These are phyloP conservation scores for Pseudonitzschia delicatissima DNA, from an alignment of 108 stramenopile species.

Conservation along the genomic window DNA sequence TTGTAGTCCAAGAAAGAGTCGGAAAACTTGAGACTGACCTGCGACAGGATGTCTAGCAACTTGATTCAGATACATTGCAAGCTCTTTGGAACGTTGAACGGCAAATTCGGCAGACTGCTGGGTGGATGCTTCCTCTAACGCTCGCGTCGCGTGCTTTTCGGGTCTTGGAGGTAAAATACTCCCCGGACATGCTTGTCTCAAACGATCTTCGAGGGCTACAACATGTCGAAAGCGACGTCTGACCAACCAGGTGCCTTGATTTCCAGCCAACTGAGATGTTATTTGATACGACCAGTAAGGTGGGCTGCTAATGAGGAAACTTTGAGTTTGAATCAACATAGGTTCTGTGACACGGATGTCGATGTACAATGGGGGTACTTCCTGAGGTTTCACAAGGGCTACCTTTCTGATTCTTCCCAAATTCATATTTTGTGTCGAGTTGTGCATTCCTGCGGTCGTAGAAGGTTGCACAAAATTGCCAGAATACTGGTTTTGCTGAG, in stretches of 20 bases:
- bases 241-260: conserved; percentile 56
- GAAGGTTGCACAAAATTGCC: background rate
- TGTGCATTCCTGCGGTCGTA: conserved; percentile 46
- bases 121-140: conserved; percentile 81
- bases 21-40: conserved; percentile 47
- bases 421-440: background rate
- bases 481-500: background rate
- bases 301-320: conserved; percentile 45
- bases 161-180: conserved; percentile 81
- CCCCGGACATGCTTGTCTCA: conserved; percentile 69
- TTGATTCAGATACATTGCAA: conserved; percentile 63
- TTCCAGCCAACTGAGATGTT: conserved; percentile 37
- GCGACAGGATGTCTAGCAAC: conserved; percentile 65
- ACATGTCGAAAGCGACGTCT: conserved; percentile 86
- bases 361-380: conserved; percentile 52
- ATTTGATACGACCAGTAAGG: conserved; percentile 84
- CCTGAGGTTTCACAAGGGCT: conserved; percentile 32
- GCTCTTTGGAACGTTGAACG: conserved; percentile 56
- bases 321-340: conserved; percentile 58
- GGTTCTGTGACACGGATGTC: conserved; percentile 61
- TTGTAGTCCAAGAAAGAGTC: conserved; percentile 72
- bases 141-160: conserved; percentile 80
- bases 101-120: conserved; percentile 85
- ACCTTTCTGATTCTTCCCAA: conserved; percentile 24
- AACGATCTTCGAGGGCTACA: conserved; percentile 76